Evolutionary conservation across 2,329 filamentous ascomycete species (phyloP).

Genomic region (Aureobasidium sp.): DNA sequence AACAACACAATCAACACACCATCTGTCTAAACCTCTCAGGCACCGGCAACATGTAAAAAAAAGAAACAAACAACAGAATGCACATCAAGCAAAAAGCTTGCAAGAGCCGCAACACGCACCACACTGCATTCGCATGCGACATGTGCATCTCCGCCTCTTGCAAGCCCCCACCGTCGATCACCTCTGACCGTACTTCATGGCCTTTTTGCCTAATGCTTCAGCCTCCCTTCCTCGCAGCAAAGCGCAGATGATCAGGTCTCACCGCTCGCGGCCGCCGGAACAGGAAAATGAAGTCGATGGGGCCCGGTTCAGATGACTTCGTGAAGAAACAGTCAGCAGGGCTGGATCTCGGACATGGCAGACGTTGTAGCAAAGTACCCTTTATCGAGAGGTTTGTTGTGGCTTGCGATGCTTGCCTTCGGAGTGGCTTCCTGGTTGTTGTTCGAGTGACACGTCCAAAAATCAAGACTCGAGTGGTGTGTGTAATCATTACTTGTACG

Average conservation of each 20-base stretch:
- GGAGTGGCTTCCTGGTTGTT: neutral
- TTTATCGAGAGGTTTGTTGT: no score
- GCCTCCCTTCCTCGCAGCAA: neutral
- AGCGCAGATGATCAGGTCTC: neutral
- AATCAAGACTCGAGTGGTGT: no score
- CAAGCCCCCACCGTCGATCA: neutral
- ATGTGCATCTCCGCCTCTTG: neutral
- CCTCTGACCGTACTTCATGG: neutral
- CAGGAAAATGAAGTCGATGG: neutral
- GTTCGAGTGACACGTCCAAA: neutral
- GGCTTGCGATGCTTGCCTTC: neutral
- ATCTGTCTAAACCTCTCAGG: neutral
- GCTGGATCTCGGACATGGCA: no score
- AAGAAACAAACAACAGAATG: neutral
- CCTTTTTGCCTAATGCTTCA: neutral
- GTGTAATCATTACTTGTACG: neutral
- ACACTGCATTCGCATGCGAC: conserved; percentile 2
- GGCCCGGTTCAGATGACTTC: neutral
- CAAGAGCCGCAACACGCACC: no score
- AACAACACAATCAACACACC: neutral
- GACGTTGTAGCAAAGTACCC: no score
- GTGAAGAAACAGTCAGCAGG: neutral
- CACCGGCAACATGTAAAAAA: neutral
- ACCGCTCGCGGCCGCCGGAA: neutral
- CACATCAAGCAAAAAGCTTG: neutral